Evolutionary conservation across 768 basidiomycete genomes (phyloP), one percentile per base, ranked within the genome.

Genomic region (Lactifluus subvellereus): DNA sequence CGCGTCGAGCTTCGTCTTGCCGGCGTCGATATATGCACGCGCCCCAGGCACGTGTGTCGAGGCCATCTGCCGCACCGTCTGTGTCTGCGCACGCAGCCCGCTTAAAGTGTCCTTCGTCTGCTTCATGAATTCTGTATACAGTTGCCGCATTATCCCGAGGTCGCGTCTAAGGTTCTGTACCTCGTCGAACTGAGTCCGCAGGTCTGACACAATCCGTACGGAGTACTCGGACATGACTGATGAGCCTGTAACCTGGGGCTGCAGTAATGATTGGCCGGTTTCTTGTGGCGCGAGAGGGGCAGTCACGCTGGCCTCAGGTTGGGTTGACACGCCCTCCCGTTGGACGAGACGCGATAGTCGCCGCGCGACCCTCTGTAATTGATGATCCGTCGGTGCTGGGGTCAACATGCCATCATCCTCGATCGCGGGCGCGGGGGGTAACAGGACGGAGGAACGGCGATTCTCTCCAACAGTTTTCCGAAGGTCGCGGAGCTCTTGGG

Each of bases 121-220:
- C 69, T 85, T 86, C 81, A 94, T 88, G 72, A 98, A 98, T 68
- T 96, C 93, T 35, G 87, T 87, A 74, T 99, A 98, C 32, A 97
- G 77, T 76, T 98, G 96, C 4, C 94, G 85, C 86, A 97, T 92
- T 69, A 91, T 82, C 0, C 91, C 94, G 7, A 99, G 79, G 71
- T 98, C 97, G 1, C 95, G 85, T 13, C 97, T 88, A 20, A 99
- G 80, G 70, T 91, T 91, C 72, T 95, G 94, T 14, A 98, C 88
- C 70, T 97, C 94, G 73, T 96, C 92, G 71, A 94, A 94, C 71
- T 98, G 95, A 3, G 87, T 89, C 74, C 91, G 89, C 63, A 98
- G 81, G 70, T 96, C 92, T 8, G 77, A 77, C 13, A 92, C 87
- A 49, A 94, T 84, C 1, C 89, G 86, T 45, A 71, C 79, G 13